A percentile compares a stretch with the other conserved stretches of the same genome.
phyloP scores from a whole-genome alignment of 2,329 filamentous ascomycete genomes.

The Alternaria longipes region DNA sequence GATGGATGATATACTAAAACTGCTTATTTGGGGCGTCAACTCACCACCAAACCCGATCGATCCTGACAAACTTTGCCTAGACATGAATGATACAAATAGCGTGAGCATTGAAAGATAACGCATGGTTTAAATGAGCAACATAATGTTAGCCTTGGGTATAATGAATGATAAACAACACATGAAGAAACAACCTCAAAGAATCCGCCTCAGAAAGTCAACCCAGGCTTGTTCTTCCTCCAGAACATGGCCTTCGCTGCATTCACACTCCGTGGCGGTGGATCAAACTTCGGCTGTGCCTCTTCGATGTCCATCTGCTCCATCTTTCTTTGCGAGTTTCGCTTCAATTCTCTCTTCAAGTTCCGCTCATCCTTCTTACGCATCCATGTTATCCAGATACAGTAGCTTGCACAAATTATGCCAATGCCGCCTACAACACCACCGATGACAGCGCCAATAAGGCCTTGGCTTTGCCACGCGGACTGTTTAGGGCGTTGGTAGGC shows the following conservation, averaged over 20 bases:
- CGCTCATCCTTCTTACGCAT: conserved; percentile 40
- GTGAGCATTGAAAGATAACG: not conserved
- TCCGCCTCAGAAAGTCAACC: conserved; percentile 8
- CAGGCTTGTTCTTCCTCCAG: conserved; percentile 42
- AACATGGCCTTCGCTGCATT: conserved; percentile 38
- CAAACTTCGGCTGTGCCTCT: conserved; percentile 40
- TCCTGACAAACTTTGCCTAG: not conserved
- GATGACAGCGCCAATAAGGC: conserved; percentile 51
- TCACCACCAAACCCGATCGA: not conserved
- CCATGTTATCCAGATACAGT: conserved; percentile 44
- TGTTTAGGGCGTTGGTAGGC: conserved; percentile 44
- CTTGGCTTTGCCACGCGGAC: conserved; percentile 43
- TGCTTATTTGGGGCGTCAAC: not conserved
- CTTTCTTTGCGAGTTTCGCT: conserved; percentile 39
- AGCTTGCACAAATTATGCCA: conserved; percentile 38
- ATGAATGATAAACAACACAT: not conserved
- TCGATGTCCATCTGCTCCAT: conserved; percentile 47
- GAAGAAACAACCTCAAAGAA: not conserved
- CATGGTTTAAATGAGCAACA: conserved; percentile 16
- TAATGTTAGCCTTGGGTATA: conserved; percentile 28
- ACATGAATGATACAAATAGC: not conserved
- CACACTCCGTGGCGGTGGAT: conserved; percentile 41
- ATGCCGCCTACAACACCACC: conserved; percentile 51
- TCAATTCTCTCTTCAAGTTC: conserved; percentile 38
- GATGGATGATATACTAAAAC: not conserved